Base-by-base conservation (phyloP, 495 filamentous ascomycete species). In the Polyplosphaeria fusca region DNA sequence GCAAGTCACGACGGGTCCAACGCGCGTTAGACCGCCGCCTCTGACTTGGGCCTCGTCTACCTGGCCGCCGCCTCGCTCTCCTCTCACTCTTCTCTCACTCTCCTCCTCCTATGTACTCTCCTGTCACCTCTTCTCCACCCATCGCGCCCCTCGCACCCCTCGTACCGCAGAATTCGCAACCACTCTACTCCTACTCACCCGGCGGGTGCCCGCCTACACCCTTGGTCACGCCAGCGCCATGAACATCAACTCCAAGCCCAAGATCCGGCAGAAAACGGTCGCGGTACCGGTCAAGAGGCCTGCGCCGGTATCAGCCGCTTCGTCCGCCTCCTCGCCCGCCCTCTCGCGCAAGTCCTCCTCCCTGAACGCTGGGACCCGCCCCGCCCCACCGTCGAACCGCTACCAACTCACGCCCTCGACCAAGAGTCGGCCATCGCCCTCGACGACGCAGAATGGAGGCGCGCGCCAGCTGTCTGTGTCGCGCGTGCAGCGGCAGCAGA, bases 231-330 rank as follows among this genome's bases (percentile, higher is more conserved):
- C n/a, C 25, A 35, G 24, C 55, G 43, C 12, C 49, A 59, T 28
- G n/a, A 25, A 22, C 39, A 52, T 26, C 55, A 43, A 7, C 57
- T 47, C 40, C 26, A 56, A 56, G 25, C 48, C 53, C 48, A 58
- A 58, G 44, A 63, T 58, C 23, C 47, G 53, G 23, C 56, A 52
- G 28, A 26, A 41, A 2, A 61, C 50, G 45, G 60, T 63, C 22
- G 19, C 44, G 16, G 54, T 57, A 18, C 42, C 53, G 18, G 54
- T 63, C 42, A 62, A 62, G 52, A 63, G 58, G 43, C 18, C 38
- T 14, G 16, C 52, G 23, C 23, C 49, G 11, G 43, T 1, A 40
- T 7, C 43, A 35, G 18, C 1, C 43, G 25, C n/a, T 23, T 26
- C 46, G 24, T n/a, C n/a, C n/a, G n/a, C n/a, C n/a, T 28, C 18